Percentiles rank a stretch among this genome's conserved stretches.
Conservation (phyloP, 768 basidiomycete genomes). For the Russula compacta region DNA sequence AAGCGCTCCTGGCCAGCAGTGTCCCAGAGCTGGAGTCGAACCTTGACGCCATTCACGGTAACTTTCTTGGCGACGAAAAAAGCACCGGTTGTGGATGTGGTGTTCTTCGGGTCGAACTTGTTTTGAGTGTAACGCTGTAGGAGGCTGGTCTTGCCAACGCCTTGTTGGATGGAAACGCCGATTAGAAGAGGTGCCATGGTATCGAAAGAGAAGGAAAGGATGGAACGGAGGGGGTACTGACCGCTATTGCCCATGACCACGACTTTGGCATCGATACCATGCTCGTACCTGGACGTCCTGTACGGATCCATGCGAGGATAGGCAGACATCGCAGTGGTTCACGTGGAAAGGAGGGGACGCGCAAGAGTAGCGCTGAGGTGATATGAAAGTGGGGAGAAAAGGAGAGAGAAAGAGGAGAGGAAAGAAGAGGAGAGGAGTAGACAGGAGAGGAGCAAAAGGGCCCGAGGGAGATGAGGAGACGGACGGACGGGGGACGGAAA, state of each 20-base stretch:
- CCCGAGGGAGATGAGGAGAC: constrained; percentile 23
- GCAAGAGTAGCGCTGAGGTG: constrained; percentile 37
- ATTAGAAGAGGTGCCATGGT: background rate
- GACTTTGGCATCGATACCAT: constrained; percentile 89
- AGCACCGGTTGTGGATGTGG: constrained; percentile 85
- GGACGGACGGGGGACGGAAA: constrained; percentile 20
- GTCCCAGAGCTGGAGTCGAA: constrained; percentile 85
- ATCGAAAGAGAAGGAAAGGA: background rate
- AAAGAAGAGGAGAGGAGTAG: constrained; percentile 21
- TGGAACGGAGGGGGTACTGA: constrained; percentile 25
- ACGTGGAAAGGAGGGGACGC: constrained; percentile 20
- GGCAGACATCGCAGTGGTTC: constrained; percentile 40
- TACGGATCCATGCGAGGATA: constrained; percentile 58
- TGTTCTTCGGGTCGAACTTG: constrained; percentile 81
- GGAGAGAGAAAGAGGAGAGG: background rate
- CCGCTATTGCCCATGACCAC: constrained; percentile 86
- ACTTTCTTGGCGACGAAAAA: constrained; percentile 94
- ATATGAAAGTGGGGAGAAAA: constrained; percentile 26
- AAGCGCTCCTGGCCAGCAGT: constrained; percentile 93
- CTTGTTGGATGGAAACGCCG: constrained; percentile 29
- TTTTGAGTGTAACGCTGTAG: constrained; percentile 86
- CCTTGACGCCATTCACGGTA: constrained; percentile 73
- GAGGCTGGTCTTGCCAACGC: constrained; percentile 89
- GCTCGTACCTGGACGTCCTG: constrained; percentile 60
- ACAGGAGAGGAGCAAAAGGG: constrained; percentile 24